phyloP scores from a whole-genome alignment of 2,329 filamentous ascomycete species.

The Hypoxylon sp. region DNA sequence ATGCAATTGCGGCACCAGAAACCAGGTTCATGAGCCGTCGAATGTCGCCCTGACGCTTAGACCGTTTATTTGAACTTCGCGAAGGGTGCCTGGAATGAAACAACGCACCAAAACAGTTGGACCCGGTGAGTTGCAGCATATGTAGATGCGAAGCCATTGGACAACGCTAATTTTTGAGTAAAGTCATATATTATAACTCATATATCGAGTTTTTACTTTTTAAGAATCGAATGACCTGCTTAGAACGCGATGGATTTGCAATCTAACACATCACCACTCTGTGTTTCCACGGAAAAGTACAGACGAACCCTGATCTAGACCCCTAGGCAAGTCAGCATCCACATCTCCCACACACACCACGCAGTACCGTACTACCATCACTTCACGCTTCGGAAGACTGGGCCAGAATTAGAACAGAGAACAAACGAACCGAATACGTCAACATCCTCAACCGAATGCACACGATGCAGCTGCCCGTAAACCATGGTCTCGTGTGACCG shows the following conservation, averaged over 20 bases:
- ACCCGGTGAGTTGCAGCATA: conserved; percentile 4
- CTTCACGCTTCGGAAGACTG: no score
- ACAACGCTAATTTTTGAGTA: no score
- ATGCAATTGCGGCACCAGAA: conserved; percentile 11
- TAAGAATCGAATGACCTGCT: conserved; percentile 6
- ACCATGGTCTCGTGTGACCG: conserved; percentile 17
- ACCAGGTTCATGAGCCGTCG: conserved; percentile 8
- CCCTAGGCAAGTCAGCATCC: conserved; percentile 3
- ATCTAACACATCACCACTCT: conserved; percentile 9
- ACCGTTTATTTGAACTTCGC: conserved; percentile 13
- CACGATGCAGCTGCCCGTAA: conserved; percentile 23
- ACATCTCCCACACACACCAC: conserved; percentile 3
- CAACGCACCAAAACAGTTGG: conserved; percentile 14
- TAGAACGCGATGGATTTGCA: conserved; percentile 18
- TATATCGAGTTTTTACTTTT: conserved; percentile 30
- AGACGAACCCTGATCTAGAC: conserved; percentile 1
- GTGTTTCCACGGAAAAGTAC: conserved; percentile 2
- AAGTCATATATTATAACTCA: conserved; percentile 23
- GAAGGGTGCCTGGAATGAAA: conserved; percentile 27
- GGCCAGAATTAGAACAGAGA: no score
- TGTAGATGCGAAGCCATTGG: no score
- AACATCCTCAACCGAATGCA: conserved; percentile 7
- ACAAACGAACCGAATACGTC: no score
- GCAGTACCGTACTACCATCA: no score
- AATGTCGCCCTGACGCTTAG: conserved; percentile 16